A percentile compares a stretch with the other conserved stretches of the same genome.
These are phyloP conservation scores for Ogataea corticis DNA, from an alignment of 805 yeast genomes.

Conservation along the genomic window DNA sequence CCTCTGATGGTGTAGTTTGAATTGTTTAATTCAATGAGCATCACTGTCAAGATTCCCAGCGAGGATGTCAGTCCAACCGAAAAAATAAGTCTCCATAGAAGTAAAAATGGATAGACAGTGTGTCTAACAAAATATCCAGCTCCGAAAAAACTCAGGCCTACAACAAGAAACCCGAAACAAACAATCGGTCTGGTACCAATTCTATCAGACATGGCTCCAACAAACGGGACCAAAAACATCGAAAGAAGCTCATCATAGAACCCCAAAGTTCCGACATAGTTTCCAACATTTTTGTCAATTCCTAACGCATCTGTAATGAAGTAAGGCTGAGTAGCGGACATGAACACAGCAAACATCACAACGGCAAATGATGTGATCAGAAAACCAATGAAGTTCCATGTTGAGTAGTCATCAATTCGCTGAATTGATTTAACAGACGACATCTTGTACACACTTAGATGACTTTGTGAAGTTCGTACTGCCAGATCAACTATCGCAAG, in stretches of 20 bases:
- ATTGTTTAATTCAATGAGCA: slow-evolving; percentile 47
- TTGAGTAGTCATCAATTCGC: slow-evolving; percentile 23
- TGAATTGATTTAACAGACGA: slow-evolving; percentile 3
- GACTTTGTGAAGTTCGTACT: too few relatives aligned
- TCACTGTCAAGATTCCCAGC: slow-evolving; percentile 48
- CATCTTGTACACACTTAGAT: background rate
- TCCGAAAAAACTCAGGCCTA: slow-evolving; percentile 48
- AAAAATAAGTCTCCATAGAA: slow-evolving; percentile 54
- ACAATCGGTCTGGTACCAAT: slow-evolving; percentile 60
- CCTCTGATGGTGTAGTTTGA: slow-evolving; percentile 41
- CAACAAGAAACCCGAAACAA: slow-evolving; percentile 45
- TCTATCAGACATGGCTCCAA: slow-evolving; percentile 64
- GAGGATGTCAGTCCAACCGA: slow-evolving; percentile 58
- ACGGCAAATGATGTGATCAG: slow-evolving; percentile 23
- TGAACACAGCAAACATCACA: slow-evolving; percentile 31
- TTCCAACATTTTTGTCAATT: slow-evolving; percentile 37
- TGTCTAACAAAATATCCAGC: slow-evolving; percentile 46
- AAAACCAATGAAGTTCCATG: slow-evolving; percentile 29
- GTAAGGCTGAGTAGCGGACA: slow-evolving; percentile 33
- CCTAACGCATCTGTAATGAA: slow-evolving; percentile 35
- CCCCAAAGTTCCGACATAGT: slow-evolving; percentile 49
- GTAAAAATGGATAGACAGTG: slow-evolving; percentile 48
- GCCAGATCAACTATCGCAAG: too few relatives aligned
- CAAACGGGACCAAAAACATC: slow-evolving; percentile 54
- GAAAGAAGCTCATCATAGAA: slow-evolving; percentile 61